Conservation (phyloP, 2,329 filamentous ascomycete genomes). For the Ceratocystis harringtonii region DNA sequence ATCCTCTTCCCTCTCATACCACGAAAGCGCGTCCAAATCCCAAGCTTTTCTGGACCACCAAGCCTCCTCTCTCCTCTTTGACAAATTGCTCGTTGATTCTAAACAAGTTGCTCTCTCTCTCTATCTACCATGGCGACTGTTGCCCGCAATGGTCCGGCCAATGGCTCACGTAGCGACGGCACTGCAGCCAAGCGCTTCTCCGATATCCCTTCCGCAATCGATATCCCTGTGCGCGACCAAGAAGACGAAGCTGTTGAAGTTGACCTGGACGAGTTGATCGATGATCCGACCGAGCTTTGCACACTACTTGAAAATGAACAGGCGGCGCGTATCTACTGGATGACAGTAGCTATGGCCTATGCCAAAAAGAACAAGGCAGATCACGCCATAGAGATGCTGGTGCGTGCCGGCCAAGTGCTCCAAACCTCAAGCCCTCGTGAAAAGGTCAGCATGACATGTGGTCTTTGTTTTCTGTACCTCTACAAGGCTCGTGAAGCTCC, state of each 20-base stretch:
- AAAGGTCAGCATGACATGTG: conserved; percentile 69
- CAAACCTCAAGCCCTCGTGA: conserved; percentile 62
- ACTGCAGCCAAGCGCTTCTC: conserved; percentile 44
- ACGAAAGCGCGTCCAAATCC: not conserved
- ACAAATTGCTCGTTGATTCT: not conserved
- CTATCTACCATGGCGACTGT: conserved; percentile 12
- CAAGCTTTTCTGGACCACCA: not conserved
- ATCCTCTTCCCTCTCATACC: not conserved
- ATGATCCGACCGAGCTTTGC: conserved; percentile 90
- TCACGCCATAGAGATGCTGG: conserved; percentile 59
- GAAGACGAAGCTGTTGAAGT: conserved; percentile 76
- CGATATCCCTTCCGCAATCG: conserved; percentile 49
- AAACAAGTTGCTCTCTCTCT: not conserved
- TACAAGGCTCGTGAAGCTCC: conserved; percentile 74
- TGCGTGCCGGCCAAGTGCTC: conserved; percentile 57
- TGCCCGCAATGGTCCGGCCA: conserved; percentile 29
- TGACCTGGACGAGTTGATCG: conserved; percentile 75
- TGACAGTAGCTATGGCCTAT: conserved; percentile 93
- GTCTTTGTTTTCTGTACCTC: conserved; percentile 80
- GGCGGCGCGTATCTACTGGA: conserved; percentile 86
- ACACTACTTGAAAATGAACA: conserved; percentile 89
- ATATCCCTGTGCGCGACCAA: conserved; percentile 50
- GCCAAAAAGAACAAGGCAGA: conserved; percentile 91
- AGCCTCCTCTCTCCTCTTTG: not conserved
- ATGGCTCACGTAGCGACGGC: conserved; percentile 25